phyloP scores from a whole-genome alignment of 495 filamentous ascomycete species.

The Lepraria neglecta region DNA sequence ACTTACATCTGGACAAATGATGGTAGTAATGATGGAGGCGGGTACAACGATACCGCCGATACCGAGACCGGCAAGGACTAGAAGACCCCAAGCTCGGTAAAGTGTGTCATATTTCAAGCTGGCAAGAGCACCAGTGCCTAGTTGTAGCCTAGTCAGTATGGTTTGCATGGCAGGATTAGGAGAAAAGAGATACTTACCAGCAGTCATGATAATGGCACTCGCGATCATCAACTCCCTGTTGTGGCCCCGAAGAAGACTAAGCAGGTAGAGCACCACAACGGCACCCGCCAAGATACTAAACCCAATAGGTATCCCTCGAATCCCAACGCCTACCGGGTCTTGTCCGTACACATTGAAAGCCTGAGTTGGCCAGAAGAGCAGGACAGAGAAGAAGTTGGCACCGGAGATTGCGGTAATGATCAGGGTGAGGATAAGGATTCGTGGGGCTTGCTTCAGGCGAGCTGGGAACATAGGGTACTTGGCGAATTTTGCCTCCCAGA shows the following conservation, averaged over 20 bases:
- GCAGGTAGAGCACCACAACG: slow-evolving; percentile 53
- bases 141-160: not conserved
- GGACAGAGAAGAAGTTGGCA: slow-evolving; percentile 67
- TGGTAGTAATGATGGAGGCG: slow-evolving; percentile 63
- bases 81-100: slow-evolving; percentile 52
- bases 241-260: slow-evolving; percentile 55
- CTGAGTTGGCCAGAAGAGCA: slow-evolving; percentile 70
- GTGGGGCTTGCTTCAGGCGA: slow-evolving; percentile 55
- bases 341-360: slow-evolving; percentile 70
- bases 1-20: slow-evolving; percentile 59
- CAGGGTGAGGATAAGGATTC: slow-evolving; percentile 56
- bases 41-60: slow-evolving; percentile 71
- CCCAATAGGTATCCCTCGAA: slow-evolving; percentile 60
- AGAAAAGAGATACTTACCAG: slow-evolving; percentile 37
- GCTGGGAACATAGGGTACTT: slow-evolving; percentile 62
- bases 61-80: slow-evolving; percentile 59
- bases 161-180: not conserved
- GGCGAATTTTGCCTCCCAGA: slow-evolving; percentile 57
- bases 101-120: slow-evolving; percentile 54
- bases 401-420: slow-evolving; percentile 69
- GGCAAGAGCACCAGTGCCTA: slow-evolving; percentile 57
- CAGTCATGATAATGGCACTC: slow-evolving; percentile 61
- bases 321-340: slow-evolving; percentile 57
- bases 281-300: slow-evolving; percentile 59
- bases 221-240: slow-evolving; percentile 59